Evolutionary conservation across 257 asterid genomes (phyloP), one percentile per base, ranked within the genome.

Genomic region (Plantago ovata): DNA sequence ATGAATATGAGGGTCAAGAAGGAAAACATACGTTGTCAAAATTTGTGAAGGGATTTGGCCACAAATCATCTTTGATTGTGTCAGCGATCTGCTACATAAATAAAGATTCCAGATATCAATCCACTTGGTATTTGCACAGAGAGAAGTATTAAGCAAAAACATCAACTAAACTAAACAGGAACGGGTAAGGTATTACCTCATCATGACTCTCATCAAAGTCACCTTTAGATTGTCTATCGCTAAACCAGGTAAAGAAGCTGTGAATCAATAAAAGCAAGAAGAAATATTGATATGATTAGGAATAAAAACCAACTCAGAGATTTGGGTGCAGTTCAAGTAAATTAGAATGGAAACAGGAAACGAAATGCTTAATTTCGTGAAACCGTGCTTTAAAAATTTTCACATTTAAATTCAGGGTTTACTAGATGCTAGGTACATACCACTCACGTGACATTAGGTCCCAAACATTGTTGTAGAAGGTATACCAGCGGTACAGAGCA

Each of bases 181-280:
- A 28, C 4, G 6, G 33, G 6, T 2, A 6, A 56, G 63, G 58
- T 23, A 15, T 72, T 72, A 90, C 98, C 88, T 86, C 96, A 57
- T 86, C 96, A 19, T 84, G 95, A 77, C 86, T 71, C 61, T 86
- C 95, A 60, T 70, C 92, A 47, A 84, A 33, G 42, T 83, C 87
- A 7, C 81, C 94, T 59, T 73, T 80, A 52, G 73, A 81, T 67
- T 71, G 78, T 64, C 71, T 65, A 20, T 81, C 95, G 51, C 49
- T 69, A 67, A 90, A 90, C 97, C 96, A 86, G 57, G 76, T 63
- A 68, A 90, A 90, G 81, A 90, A 90, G 84, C 97, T 90, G 95
- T 80, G 79, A 40, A 64, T 70, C 52, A 50, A 41, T 12, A 39
- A 54, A 13, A 6, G 9, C 46, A 61, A 39, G n/a, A n/a, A n/a